Percentiles rank a stretch among this genome's conserved stretches.
phyloP scores from a whole-genome alignment of 208 protist species.

The Naegleria gruberi region DNA sequence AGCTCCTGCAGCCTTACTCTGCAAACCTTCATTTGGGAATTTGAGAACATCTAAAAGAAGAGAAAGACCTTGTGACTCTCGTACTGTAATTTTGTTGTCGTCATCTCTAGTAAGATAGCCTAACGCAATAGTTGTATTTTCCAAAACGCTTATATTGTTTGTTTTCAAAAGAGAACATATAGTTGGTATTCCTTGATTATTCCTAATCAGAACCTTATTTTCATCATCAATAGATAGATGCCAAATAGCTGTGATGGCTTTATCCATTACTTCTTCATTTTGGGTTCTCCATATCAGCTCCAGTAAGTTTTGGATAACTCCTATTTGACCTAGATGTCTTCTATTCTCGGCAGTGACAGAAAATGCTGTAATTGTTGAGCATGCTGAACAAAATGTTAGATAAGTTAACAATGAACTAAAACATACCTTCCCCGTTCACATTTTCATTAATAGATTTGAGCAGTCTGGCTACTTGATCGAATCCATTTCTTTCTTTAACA shows the following conservation, averaged over 20 bases:
- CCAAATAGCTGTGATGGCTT: conserved; percentile 74
- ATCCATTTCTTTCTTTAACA: conserved; percentile 40
- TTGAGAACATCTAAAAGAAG: conserved; percentile 73
- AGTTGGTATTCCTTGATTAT: conserved; percentile 63
- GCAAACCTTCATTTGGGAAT: conserved; percentile 73
- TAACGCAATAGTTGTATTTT: conserved; percentile 80
- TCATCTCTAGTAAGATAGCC: conserved; percentile 83
- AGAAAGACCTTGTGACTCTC: conserved; percentile 69
- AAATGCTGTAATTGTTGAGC: conserved; percentile 51
- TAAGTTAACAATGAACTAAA: neutral
- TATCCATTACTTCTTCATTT: conserved; percentile 70
- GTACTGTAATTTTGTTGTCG: conserved; percentile 67
- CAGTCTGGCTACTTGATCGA: conserved; percentile 51
- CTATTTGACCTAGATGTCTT: conserved; percentile 48
- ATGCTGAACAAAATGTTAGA: conserved; percentile 25
- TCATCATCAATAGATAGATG: conserved; percentile 42
- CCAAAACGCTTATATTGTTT: conserved; percentile 71
- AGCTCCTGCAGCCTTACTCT: conserved; percentile 76
- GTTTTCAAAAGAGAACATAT: conserved; percentile 75
- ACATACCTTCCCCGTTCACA: conserved; percentile 61
- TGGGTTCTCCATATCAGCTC: conserved; percentile 68
- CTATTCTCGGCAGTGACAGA: neutral
- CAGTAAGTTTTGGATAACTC: conserved; percentile 66
- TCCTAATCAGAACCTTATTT: conserved; percentile 56
- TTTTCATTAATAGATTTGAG: conserved; percentile 78